Base-by-base conservation (phyloP, 345 rosid species). In the Camelina neglecta region DNA sequence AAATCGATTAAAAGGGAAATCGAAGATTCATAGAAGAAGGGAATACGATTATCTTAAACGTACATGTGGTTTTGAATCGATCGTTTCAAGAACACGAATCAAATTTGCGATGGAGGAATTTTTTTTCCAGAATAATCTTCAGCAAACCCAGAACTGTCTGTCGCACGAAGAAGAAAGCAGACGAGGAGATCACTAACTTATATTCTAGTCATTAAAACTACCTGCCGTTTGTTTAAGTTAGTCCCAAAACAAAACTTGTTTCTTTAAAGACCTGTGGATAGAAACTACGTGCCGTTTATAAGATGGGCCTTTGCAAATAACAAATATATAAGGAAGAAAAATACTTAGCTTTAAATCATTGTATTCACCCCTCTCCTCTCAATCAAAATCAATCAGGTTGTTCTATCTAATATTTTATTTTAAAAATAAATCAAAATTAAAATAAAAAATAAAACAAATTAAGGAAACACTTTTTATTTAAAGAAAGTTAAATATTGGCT, bases 1-100 rank as follows among this genome's bases (percentile, higher is more conserved):
- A 58, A 60, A 59, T 49, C 23, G 6, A 67, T 0, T 0, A 45
- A 26, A 29, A 4, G 31, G 5, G 20, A 20, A 29, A 7, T 7
- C 29, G 8, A 65, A 29, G 67, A 69, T 61, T 35, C 5, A 21
- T 8, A 29, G 41, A 44, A 7, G 23, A 45, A 62, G 12, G 7
- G 3, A 15, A 50, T 31, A 39, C 12, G 59, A 11, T 45, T 23
- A 1, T 15, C 4, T 8, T 4, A 12, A 11, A 60, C 76, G 50
- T 65, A 72, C 74, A 78, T 78, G 74, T 31, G 33, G 5, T 29
- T 49, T 38, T 49, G 60, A 47, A 45, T 48, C 7, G 64, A 55
- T 54, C 1, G 33, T 29, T 54, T 60, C 60, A 42, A 56, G 65
- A 55, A 47, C 57, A 23, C 38, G 4, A 20, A 70, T 23, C 49